Percentiles rank a stretch among this genome's conserved stretches.
These are phyloP conservation scores for Aspergillus diversus DNA, from an alignment of 495 filamentous ascomycete species.

Conservation along the genomic window DNA sequence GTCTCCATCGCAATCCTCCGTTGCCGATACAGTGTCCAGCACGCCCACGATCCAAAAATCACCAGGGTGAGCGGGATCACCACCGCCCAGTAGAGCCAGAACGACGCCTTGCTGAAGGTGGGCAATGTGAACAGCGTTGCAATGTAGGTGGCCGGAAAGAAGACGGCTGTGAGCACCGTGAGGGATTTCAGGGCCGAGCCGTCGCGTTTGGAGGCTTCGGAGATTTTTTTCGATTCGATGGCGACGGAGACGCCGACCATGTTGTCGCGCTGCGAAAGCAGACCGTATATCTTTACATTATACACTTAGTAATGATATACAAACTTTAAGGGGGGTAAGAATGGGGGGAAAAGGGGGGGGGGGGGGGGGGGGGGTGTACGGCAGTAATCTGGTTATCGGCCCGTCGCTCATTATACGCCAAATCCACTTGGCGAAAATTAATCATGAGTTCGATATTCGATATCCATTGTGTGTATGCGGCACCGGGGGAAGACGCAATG, in stretches of 20 bases:
- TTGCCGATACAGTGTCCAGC: slow-evolving; percentile 21
- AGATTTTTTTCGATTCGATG: slow-evolving; percentile 21
- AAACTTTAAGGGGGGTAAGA: no score
- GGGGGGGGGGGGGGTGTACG: neutral
- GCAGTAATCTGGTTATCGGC: slow-evolving; percentile 21
- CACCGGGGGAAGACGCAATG: neutral
- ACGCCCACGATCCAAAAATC: slow-evolving; percentile 16
- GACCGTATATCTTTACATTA: slow-evolving; percentile 22
- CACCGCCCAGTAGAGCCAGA: slow-evolving; percentile 19
- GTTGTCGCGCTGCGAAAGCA: slow-evolving; percentile 20
- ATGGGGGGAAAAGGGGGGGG: neutral
- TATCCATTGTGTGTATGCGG: slow-evolving; percentile 15
- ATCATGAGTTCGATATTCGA: slow-evolving; percentile 9
- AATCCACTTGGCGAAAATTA: slow-evolving; percentile 13
- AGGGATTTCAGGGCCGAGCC: slow-evolving; percentile 21
- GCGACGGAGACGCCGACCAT: slow-evolving; percentile 21
- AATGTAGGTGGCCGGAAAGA: slow-evolving; percentile 19
- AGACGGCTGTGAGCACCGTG: slow-evolving; percentile 12
- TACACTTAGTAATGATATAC: no score
- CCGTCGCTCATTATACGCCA: slow-evolving; percentile 15
- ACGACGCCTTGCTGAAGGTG: slow-evolving; percentile 1
- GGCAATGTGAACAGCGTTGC: slow-evolving; percentile 18
- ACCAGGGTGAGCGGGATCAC: slow-evolving; percentile 11
- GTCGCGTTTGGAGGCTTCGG: slow-evolving; percentile 19
- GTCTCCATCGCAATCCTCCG: slow-evolving; percentile 10